Evolutionary conservation across 75 land plant species (phyloP), one percentile per base, ranked within the genome.

Genomic region (Pinus albicaulis): DNA sequence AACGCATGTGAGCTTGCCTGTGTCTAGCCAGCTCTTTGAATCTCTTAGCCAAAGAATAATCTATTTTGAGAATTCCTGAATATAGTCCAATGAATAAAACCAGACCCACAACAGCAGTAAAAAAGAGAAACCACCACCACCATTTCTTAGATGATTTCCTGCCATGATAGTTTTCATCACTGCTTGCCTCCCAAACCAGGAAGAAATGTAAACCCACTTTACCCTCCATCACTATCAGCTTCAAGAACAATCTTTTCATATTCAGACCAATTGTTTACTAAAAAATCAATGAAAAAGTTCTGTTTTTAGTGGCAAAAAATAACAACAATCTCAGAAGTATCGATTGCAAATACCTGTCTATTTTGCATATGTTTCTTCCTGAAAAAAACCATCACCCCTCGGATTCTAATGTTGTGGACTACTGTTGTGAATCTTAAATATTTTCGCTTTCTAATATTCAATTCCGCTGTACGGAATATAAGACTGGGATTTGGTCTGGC

Each of bases 391-490:
- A 66, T 66, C 22, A 48, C 70, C 20, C 44, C 48, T 20, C 38
- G 2, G 14, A n/a, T 20, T 66, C 48, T 20, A 7, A 19, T 36
- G 48, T 20, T 38, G 65, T 15, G 28, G 36, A 0, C 34, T 25
- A 13, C 26, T 62, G 34, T 62, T 12, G 16, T 17, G 4, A 31
- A 28, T 13, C 28, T 62, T 59, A 23, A 7, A 3, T 12, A 11
- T 28, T 15, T 44, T 44, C 38, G 38, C 38, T 36, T 36, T 36
- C 38, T 36, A 36, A 36, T 36, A 95, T 41, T 93, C 95, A 80
- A 93, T 96, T 41, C 91, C 81, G 62, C 89, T 95, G 74, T 89
- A 95, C 68, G 93, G 77, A 28, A 95, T 78, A 78, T 92, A 95
- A 28, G 98, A 96, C 80, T 95, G 96, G 20, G 95, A 93, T 23